Base-by-base conservation (phyloP, 139 green algal genomes). In the Yamagishiella unicocca region DNA sequence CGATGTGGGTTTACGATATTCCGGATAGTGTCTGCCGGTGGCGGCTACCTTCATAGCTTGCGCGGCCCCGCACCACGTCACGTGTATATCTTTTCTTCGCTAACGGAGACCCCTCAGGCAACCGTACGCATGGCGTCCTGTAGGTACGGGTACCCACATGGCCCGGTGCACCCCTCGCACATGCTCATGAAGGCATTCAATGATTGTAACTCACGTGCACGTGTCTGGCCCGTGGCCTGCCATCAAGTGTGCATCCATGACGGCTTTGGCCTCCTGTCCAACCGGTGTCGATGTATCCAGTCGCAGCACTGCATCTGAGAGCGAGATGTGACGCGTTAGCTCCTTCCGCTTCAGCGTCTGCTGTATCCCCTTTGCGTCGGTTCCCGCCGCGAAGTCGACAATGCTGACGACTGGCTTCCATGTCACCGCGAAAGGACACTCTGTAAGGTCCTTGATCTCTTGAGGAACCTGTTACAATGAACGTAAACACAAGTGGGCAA, bases 331-430 rank as follows among this genome's bases (percentile, higher is more conserved):
- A 3, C 89, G 86, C 17, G 89, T 66, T 2, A 89, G 61, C 25
- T 87, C 88, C 42, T 92, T 90, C 37, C 80, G 71, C 74, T 66
- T 86, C 5, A 93, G 86, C 9, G 92, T 90, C 3, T 89, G 86
- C 4, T 79, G 82, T 24, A 93, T 77, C 0, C 66, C 68, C 27
- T 53, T n/a, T 0, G 53, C 9, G 31, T 79, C 71, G 29, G 92
- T 88, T 21, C 85, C 86, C 10, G 50, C 46, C 12, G 82, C 55
- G 24, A 61, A 78, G 17, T 90, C 66, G 29, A 93, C 31, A 55
- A 93, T 45, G 53, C 74, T 87, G 42, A 93, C 77, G 0, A 93
- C 90, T 2, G 90, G 82, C 68, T 84, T 84, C 90, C 90, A 93
- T 35, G 76, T 81, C 6, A 91, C 67, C 31, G 58, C n/a, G 40